These are phyloP conservation scores for Aspergillus avenaceus DNA, from an alignment of 495 filamentous ascomycete species.

Conservation along the genomic window DNA sequence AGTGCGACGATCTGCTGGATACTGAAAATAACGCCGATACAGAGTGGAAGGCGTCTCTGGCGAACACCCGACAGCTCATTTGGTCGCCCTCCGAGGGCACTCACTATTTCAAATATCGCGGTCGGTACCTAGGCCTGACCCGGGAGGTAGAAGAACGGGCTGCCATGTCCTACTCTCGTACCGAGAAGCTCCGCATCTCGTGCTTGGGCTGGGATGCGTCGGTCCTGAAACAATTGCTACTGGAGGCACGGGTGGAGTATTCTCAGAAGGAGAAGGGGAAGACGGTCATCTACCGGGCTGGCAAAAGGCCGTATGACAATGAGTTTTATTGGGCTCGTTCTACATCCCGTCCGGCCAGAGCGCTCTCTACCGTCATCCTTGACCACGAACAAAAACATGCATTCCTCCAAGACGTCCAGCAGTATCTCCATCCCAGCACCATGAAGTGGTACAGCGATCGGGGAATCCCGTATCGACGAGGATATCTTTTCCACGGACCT, in stretches of 20 bases:
- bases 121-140: slow-evolving; percentile 1
- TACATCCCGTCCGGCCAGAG: slow-evolving; percentile 51
- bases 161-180: neutral
- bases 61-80: neutral
- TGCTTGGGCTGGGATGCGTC: slow-evolving; percentile 3
- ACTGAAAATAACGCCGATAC: neutral
- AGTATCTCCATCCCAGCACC: slow-evolving; percentile 68
- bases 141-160: neutral
- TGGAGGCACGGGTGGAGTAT: slow-evolving; percentile 2
- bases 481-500: slow-evolving; percentile 33
- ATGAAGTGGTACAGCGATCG: slow-evolving; percentile 65
- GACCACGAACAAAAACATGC: slow-evolving; percentile 62
- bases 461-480: slow-evolving; percentile 39
- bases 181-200: neutral
- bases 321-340: slow-evolving; percentile 5
- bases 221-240: slow-evolving; percentile 3
- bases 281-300: slow-evolving; percentile 7
- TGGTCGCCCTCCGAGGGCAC: slow-evolving; percentile 4
- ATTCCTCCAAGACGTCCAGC: slow-evolving; percentile 68
- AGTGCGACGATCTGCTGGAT: neutral
- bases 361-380: slow-evolving; percentile 72
- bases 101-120: slow-evolving; percentile 1
- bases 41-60: neutral
- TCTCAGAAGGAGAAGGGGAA: slow-evolving; percentile 10
- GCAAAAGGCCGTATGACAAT: slow-evolving; percentile 2